Percentiles rank a stretch among this genome's conserved stretches.
phyloP scores from a whole-genome alignment of 192 early-diverging fungal species.

The Umbelopsis vinacea region DNA sequence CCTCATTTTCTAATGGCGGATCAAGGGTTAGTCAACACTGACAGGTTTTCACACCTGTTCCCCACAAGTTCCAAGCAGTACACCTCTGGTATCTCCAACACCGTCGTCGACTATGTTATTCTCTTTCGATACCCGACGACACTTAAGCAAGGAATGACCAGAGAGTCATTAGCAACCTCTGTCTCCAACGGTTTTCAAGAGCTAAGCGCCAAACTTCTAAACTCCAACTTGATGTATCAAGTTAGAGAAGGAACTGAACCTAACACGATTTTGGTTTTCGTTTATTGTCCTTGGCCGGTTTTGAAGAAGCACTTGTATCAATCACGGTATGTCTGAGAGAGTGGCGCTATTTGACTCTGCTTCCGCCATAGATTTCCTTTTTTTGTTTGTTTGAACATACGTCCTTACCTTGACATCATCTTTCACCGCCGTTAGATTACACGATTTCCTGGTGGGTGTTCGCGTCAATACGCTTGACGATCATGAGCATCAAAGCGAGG shows the following conservation, averaged over 20 bases:
- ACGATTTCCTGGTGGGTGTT: slow-evolving; percentile 78
- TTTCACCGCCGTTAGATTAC: slow-evolving; percentile 48
- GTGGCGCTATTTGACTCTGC: neutral
- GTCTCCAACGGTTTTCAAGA: slow-evolving; percentile 54
- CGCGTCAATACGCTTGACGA: slow-evolving; percentile 43
- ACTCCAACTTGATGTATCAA: slow-evolving; percentile 67
- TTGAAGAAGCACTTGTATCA: slow-evolving; percentile 51
- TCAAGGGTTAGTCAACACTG: slow-evolving; percentile 7
- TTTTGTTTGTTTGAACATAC: neutral
- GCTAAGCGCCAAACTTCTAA: slow-evolving; percentile 56
- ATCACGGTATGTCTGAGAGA: slow-evolving; percentile 40
- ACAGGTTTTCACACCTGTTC: slow-evolving; percentile 18
- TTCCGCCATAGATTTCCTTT: neutral
- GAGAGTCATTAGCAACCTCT: slow-evolving; percentile 36
- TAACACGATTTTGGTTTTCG: slow-evolving; percentile 66
- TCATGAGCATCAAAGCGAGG: slow-evolving; percentile 18
- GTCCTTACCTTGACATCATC: slow-evolving; percentile 6
- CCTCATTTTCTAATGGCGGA: neutral
- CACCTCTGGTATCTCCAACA: slow-evolving; percentile 1
- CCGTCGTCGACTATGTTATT: slow-evolving; percentile 45
- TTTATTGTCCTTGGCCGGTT: slow-evolving; percentile 62
- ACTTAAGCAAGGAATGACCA: neutral
- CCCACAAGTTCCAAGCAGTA: slow-evolving; percentile 10
- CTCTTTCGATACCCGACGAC: slow-evolving; percentile 45
- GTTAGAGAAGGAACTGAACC: slow-evolving; percentile 56